Percentiles rank a stretch among this genome's conserved stretches.
These are phyloP conservation scores for Penicillium bialowiezense DNA, from an alignment of 495 filamentous ascomycete genomes.

Conservation along the genomic window DNA sequence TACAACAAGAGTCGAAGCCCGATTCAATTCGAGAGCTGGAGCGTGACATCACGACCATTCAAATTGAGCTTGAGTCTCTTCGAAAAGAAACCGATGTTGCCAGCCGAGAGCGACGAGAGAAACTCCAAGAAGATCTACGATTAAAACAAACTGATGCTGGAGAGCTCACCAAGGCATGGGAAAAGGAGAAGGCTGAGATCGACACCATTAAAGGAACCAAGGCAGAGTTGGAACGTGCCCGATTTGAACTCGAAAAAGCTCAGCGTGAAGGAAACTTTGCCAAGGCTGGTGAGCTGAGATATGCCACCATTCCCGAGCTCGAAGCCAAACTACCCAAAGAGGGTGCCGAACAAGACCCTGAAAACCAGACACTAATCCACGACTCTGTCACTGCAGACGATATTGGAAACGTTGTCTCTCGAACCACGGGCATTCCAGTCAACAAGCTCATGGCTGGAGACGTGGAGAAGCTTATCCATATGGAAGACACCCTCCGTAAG, in stretches of 20 bases:
- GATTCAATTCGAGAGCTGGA: slow-evolving; percentile 89
- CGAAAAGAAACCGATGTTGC: slow-evolving; percentile 90
- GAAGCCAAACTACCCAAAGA: slow-evolving; percentile 80
- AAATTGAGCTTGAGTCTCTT: slow-evolving; percentile 94
- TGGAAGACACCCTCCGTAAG: slow-evolving; percentile 86
- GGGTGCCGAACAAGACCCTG: slow-evolving; percentile 42
- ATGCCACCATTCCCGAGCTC: slow-evolving; percentile 77
- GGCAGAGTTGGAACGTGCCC: slow-evolving; percentile 76
- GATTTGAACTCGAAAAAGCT: slow-evolving; percentile 80
- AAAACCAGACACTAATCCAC: slow-evolving; percentile 66
- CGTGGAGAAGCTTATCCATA: slow-evolving; percentile 84
- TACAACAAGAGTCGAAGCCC: slow-evolving; percentile 96
- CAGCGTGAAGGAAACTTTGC: slow-evolving; percentile 91
- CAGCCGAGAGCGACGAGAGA: slow-evolving; percentile 83
- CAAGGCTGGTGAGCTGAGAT: slow-evolving; percentile 81
- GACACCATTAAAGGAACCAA: slow-evolving; percentile 82
- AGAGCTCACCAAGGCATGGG: slow-evolving; percentile 74
- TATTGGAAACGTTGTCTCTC: slow-evolving; percentile 86
- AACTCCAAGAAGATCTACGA: slow-evolving; percentile 72
- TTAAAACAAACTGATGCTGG: slow-evolving; percentile 66
- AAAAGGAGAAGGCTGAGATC: slow-evolving; percentile 83
- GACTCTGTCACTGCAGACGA: slow-evolving; percentile 93
- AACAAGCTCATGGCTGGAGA: slow-evolving; percentile 89
- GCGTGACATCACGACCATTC: slow-evolving; percentile 92
- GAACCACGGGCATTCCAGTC: slow-evolving; percentile 88